Evolutionary conservation across 805 yeast species (phyloP).

Genomic region (Kockiozyma suomiensis): DNA sequence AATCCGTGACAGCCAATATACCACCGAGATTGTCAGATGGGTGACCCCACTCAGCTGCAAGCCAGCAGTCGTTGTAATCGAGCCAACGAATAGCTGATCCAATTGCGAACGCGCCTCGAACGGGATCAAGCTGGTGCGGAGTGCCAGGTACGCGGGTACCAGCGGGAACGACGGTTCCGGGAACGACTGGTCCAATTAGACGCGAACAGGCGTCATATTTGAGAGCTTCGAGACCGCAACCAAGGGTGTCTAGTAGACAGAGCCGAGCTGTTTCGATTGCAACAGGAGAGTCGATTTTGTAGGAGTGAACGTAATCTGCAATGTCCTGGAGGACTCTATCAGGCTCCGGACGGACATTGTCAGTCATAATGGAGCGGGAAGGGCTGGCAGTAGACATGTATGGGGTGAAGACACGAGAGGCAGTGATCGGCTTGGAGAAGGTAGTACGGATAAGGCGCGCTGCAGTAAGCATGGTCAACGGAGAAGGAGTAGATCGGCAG

Average conservation of each 20-base stretch:
- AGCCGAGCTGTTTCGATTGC: constrained; percentile 58
- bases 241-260: constrained; percentile 59
- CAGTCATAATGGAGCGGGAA: constrained; percentile 40
- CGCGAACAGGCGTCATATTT: constrained; percentile 54
- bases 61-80: constrained; percentile 66
- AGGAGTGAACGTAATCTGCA: constrained; percentile 54
- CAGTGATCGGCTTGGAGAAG: too few species aligned
- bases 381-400: too few species aligned
- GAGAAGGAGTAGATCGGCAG: background rate
- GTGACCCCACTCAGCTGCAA: constrained; percentile 73
- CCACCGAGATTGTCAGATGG: constrained; percentile 66
- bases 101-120: constrained; percentile 60
- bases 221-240: constrained; percentile 63
- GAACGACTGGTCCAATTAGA: constrained; percentile 59
- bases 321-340: constrained; percentile 55
- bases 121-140: constrained; percentile 53
- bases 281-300: constrained; percentile 49
- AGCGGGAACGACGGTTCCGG: constrained; percentile 57
- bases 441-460: background rate
- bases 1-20: constrained; percentile 60
- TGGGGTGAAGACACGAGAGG: too few species aligned
- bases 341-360: constrained; percentile 56
- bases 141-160: constrained; percentile 63
- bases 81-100: constrained; percentile 63
- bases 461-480: background rate